Evolutionary conservation across 2,329 filamentous ascomycete genomes (phyloP).

Genomic region (Sphaerulina musiva): DNA sequence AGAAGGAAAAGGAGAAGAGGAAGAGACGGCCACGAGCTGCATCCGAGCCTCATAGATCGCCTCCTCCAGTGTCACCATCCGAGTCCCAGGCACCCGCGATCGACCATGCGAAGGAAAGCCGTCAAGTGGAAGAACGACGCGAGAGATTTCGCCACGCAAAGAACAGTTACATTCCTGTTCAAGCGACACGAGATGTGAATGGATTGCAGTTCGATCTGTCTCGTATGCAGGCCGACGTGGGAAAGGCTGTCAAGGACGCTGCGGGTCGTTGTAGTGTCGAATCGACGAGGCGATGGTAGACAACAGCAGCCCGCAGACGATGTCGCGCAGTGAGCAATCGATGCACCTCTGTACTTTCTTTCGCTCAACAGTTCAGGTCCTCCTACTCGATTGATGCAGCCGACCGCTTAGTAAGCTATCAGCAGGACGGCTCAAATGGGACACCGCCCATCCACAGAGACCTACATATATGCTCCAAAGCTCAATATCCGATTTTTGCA

Average conservation of each 20-base stretch:
- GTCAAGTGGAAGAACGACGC: background rate
- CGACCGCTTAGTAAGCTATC: background rate
- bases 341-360: background rate
- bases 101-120: background rate
- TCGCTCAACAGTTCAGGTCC: too few species aligned
- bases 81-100: background rate
- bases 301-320: background rate
- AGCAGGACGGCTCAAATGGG: background rate
- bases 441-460: background rate
- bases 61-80: background rate
- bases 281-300: background rate
- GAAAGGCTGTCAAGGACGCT: constrained; percentile 1
- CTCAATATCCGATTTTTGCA: background rate
- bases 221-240: background rate
- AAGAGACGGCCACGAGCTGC: background rate
- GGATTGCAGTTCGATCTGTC: constrained; percentile 1
- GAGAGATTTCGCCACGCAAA: constrained; percentile 3
- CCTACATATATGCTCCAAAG: background rate
- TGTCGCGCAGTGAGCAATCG: too few species aligned
- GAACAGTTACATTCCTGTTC: background rate
- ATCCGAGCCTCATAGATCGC: background rate
- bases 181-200: background rate
- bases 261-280: background rate
- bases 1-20: too few species aligned
- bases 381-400: background rate